Base-by-base conservation (phyloP, 2,329 filamentous ascomycete species). In the Hysterium pulicare region DNA sequence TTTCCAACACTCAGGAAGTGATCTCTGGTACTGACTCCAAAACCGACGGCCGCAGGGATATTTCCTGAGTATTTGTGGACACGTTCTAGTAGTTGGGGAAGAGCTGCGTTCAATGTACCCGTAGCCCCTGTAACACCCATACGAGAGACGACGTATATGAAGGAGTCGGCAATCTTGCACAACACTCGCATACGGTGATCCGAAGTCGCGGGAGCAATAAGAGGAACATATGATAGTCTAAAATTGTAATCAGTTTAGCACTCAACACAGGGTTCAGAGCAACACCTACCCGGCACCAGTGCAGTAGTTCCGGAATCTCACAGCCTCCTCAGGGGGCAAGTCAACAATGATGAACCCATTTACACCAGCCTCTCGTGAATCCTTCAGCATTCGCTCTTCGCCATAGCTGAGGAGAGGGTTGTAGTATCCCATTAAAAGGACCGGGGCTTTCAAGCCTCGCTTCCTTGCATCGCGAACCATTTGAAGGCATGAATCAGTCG, bases 311-410 rank as follows among this genome's bases (percentile, higher is more conserved):
- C 90, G 82, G 78, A 97, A 98, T 45, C 87, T 84, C 40, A 96
- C 79, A 49, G 93, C 91, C 75, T 98, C 91, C 77, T 97, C 91
- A 2, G 91, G 91, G 11, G 93, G 91, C 59, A 98, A 71, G 65
- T 98, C 91, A 43, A 95, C 91, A 63, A 97, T 84, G 59, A 98
- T 96, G 71, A 97, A 97, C 45, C 93, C 91, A 70, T 95, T 96
- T 64, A 95, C 82, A 20, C 90, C 89, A 2, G 88, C 86, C 41
- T 82, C 81, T 64, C 85, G 84, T 67, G 89, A 88, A 68, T 97
- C 90, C 56, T 82, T 78, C 41, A 98, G 75, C 68, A 97, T 82
- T 47, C 78, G 80, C 71, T 95, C 90, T 72, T 98, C 93, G 41
- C 93, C 93, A 65, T 97, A 98, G 59, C 86, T 88, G 48, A 97